Evolutionary conservation across 2,329 filamentous ascomycete species (phyloP), one percentile per base, ranked within the genome.

Genomic region (Cladorrhinum sp.): DNA sequence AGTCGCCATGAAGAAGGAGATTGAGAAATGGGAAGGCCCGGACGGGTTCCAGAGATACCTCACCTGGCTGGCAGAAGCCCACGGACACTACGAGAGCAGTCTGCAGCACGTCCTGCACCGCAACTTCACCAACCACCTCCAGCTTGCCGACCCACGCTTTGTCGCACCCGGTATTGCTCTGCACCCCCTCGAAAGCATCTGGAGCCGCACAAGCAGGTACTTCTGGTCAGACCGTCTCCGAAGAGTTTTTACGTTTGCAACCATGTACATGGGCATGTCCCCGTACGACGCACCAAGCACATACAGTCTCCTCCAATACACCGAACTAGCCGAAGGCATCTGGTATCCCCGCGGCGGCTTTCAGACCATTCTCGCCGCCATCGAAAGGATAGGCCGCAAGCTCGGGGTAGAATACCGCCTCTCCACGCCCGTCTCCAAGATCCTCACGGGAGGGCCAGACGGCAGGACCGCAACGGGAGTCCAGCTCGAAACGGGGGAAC

Each of bases 241-340:
- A 62, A 76, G 88, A 24, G 88, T 89, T 0, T 92, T 92, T 65
- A 91, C 89, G 0, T 92, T 92, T 73, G 88, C 85, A 22, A 91
- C 86, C 67, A 92, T 92, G 89, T 92, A 92, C 69, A 89, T 92
- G 85, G 89, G 89, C 0, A 92, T 92, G 89, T 86, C 81, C 58
- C 89, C 89, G 0, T 92, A 89, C 69, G 87, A 90, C 69, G 88
- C 89, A 0, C 89, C 89, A 0, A 88, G 85, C 2, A 91, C 89
- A 1, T 92, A 92, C 74, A 87, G 82, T 53, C 72, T 92, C 61
- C 76, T 92, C 55, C 89, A 91, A 73, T 92, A 91, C 71, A 89
- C 89, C 0, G 89, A 92, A 74, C 74, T 91, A 29, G 85, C 86
- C 0, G 87, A 92, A 75, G 89, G 89, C 0, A 90, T 92, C 49